phyloP scores from a whole-genome alignment of 2,329 filamentous ascomycete species.

The Phialocephala sp. region DNA sequence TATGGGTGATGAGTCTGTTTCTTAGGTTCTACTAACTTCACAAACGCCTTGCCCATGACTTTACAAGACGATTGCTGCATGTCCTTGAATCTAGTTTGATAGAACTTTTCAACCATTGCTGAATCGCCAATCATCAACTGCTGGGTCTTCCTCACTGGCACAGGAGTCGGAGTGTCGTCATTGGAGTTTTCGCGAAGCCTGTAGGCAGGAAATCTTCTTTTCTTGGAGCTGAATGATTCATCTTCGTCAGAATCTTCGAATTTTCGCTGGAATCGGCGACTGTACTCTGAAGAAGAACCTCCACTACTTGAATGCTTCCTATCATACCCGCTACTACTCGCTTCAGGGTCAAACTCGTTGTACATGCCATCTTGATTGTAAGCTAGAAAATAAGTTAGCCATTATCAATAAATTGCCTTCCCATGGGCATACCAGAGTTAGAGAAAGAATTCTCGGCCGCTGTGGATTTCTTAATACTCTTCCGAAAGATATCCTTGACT shows the following conservation, averaged over 20 bases:
- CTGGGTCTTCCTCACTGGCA: slow-evolving; percentile 35
- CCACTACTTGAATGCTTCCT: slow-evolving; percentile 29
- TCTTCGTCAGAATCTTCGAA: slow-evolving; percentile 36
- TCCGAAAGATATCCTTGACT: slow-evolving; percentile 28
- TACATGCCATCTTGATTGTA: slow-evolving; percentile 24
- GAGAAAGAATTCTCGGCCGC: slow-evolving; percentile 22
- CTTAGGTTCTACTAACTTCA: slow-evolving; percentile 76
- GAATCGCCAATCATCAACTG: slow-evolving; percentile 59
- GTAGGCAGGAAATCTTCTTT: slow-evolving; percentile 31
- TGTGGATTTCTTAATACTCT: slow-evolving; percentile 21
- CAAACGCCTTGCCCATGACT: slow-evolving; percentile 75
- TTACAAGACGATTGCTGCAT: slow-evolving; percentile 77
- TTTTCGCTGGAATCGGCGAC: slow-evolving; percentile 26
- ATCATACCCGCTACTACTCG: slow-evolving; percentile 16
- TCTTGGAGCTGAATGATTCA: slow-evolving; percentile 28
- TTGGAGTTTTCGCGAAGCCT: slow-evolving; percentile 22
- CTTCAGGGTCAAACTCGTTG: slow-evolving; percentile 30
- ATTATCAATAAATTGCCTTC: neutral
- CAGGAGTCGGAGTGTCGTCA: slow-evolving; percentile 30
- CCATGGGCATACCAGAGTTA: neutral
- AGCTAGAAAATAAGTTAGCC: slow-evolving; percentile 10
- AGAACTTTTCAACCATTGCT: slow-evolving; percentile 62
- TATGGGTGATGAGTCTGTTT: slow-evolving; percentile 80
- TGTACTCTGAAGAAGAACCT: slow-evolving; percentile 29
- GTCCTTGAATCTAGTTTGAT: slow-evolving; percentile 65